Evolutionary conservation across 2,329 filamentous ascomycete species (phyloP).

Genomic region (Aspergillus costaricaensis): DNA sequence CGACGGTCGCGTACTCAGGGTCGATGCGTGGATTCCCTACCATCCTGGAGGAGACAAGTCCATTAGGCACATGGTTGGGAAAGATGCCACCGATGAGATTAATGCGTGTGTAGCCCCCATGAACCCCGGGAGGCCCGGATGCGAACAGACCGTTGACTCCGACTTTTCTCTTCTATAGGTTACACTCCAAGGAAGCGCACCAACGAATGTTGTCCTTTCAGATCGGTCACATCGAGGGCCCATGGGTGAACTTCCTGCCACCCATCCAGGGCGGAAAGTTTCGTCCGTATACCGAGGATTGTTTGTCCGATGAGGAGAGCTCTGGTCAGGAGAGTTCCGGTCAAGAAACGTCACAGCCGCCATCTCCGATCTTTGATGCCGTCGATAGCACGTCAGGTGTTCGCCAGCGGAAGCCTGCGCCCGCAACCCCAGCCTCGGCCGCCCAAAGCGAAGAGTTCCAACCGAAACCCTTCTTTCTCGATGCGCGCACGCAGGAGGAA

Average conservation of each 20-base stretch:
- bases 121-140: conserved; percentile 7
- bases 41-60: conserved; percentile 92
- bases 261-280: conserved; percentile 89
- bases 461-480: conserved; percentile 63
- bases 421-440: conserved; percentile 33
- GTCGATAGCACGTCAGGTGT: conserved; percentile 42
- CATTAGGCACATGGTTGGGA: conserved; percentile 89
- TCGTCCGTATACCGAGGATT: conserved; percentile 54
- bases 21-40: conserved; percentile 83
- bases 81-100: conserved; percentile 93
- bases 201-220: conserved; percentile 77
- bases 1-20: conserved; percentile 77
- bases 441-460: conserved; percentile 29
- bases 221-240: conserved; percentile 77
- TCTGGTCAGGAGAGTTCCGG: conserved; percentile 51
- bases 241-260: conserved; percentile 84
- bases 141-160: conserved; percentile 16
- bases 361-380: conserved; percentile 62
- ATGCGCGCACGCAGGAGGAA: conserved; percentile 72
- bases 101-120: conserved; percentile 66
- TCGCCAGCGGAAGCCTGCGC: conserved; percentile 40
- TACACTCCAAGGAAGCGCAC: conserved; percentile 79
- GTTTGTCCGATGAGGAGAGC: conserved; percentile 33
- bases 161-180: conserved; percentile 50
- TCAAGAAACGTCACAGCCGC: conserved; percentile 56